Evolutionary conservation across 495 filamentous ascomycete genomes (phyloP), one percentile per base, ranked within the genome.

Genomic region (Xylaria intraflava): DNA sequence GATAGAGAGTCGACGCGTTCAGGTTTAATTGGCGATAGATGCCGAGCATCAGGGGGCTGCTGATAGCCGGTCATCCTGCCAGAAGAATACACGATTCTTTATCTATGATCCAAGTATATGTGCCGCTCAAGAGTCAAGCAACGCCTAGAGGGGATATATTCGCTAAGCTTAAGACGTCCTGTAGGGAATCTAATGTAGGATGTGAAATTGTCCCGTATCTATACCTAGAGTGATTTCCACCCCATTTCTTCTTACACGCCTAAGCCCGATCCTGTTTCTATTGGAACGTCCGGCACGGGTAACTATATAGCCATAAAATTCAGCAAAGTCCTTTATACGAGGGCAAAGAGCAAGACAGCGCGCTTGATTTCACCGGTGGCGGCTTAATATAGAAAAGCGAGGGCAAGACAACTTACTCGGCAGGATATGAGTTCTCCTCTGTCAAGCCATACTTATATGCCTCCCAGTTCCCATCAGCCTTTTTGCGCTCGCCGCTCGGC

Each of bases 401-500:
- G 3, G 22, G 9, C 3, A 19, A 10, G 20, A 46, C 55, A 11
- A 80, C 83, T 73, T 69, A 87, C 84, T 70, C 53, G 14, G 68
- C 72, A 6, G 69, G 60, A 66, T 85, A 88, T 46, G 80, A 73
- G 58, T 72, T 71, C 68, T 83, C 80, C 54, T 73, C 64, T 6
- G 75, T 62, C 56, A 86, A 55, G 47, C 71, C 65, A 58, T 84
- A 85, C 56, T 76, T 76, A 66, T 80, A 65, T 27, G 77, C 70
- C 57, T 71, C 69, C 72, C 78, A 82, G 42, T 70, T 65, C 4
- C 72, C 72, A 46, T 61, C 64, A 0, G 54, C 51, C 17, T 58
- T 58, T 60, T 70, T 55, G 36, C 73, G 81, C 65, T 82, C 65
- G 26, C 85, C 84, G 66, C 81, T 83, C 41, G 92, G 93, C 53